These are phyloP conservation scores for Didymella segeticola DNA, from an alignment of 2,329 filamentous ascomycete species.

Conservation along the genomic window DNA sequence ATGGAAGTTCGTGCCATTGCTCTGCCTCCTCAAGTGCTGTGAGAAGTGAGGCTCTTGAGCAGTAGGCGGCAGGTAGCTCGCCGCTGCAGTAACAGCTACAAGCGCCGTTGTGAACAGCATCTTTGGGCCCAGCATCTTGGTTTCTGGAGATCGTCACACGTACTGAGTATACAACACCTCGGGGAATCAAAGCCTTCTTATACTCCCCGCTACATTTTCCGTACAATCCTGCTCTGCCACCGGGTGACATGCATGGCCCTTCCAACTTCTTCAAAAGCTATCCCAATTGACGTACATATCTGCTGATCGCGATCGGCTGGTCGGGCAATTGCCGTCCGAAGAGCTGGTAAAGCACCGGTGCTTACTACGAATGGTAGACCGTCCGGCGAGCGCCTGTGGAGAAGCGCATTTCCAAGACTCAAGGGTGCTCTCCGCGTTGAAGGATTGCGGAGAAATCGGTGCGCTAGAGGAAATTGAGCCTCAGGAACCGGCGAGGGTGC, in stretches of 20 bases:
- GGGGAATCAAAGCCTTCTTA: constrained; percentile 5
- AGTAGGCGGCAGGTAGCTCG: constrained; percentile 26
- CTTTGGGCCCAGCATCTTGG: constrained; percentile 28
- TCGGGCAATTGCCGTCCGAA: constrained; percentile 34
- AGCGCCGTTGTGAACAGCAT: constrained; percentile 28
- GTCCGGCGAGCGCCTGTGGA: constrained; percentile 5
- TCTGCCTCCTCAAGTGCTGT: constrained; percentile 28
- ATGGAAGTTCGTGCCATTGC: constrained; percentile 36
- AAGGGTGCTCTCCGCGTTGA: constrained; percentile 4
- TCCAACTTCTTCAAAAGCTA: constrained; percentile 19
- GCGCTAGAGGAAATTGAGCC: constrained; percentile 15
- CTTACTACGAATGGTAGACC: constrained; percentile 11
- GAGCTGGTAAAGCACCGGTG: background rate
- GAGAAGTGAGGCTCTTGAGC: constrained; percentile 25
- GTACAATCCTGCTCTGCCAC: constrained; percentile 1
- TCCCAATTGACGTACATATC: constrained; percentile 21
- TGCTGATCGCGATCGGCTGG: constrained; percentile 27
- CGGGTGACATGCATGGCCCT: constrained; percentile 9
- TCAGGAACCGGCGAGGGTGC: constrained; percentile 15
- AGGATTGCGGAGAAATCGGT: constrained; percentile 13
- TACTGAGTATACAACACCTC: constrained; percentile 15
- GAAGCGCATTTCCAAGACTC: constrained; percentile 6
- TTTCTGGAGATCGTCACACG: constrained; percentile 2
- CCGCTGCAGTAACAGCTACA: constrained; percentile 24
- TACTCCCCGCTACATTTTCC: constrained; percentile 1